Percentiles rank a stretch among this genome's conserved stretches.
These are phyloP conservation scores for Glycine latifolia DNA, from an alignment of 306 rosid species.

Conservation along the genomic window DNA sequence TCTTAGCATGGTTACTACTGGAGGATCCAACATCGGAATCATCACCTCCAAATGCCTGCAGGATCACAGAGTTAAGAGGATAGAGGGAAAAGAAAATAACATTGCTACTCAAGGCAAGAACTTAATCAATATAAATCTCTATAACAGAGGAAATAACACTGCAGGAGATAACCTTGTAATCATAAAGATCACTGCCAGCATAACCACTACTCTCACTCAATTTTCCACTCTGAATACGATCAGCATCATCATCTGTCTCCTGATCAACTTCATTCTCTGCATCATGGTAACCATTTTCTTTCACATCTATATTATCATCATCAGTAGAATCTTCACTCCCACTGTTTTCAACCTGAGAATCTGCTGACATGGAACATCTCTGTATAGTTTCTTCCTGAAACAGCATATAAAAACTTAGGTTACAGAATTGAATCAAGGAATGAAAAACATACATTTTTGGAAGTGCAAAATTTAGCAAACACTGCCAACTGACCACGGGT, in stretches of 20 bases:
- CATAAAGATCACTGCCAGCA: slow-evolving; percentile 97
- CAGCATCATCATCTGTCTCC: slow-evolving; percentile 92
- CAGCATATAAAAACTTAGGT: slow-evolving; percentile 34
- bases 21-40: slow-evolving; percentile 88
- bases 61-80: slow-evolving; percentile 23
- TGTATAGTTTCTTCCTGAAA: slow-evolving; percentile 93
- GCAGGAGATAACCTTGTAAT: slow-evolving; percentile 77
- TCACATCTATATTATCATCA: slow-evolving; percentile 76
- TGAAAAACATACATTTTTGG: background rate
- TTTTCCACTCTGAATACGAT: slow-evolving; percentile 90
- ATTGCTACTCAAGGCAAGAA: background rate
- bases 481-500: slow-evolving; percentile 1
- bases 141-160: slow-evolving; percentile 13
- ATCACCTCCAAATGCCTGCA: slow-evolving; percentile 80
- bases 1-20: slow-evolving; percentile 68
- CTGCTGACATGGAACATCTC: slow-evolving; percentile 96
- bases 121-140: slow-evolving; percentile 23
- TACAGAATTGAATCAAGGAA: background rate
- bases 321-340: slow-evolving; percentile 92
- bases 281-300: slow-evolving; percentile 94
- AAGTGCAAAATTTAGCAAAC: slow-evolving; percentile 13
- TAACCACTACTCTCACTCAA: slow-evolving; percentile 98
- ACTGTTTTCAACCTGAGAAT: slow-evolving; percentile 89
- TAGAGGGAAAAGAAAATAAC: slow-evolving; percentile 1
- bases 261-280: slow-evolving; percentile 94